Conservation (phyloP, 2,329 filamentous ascomycete genomes). For the Amesomyces nigricolor region DNA sequence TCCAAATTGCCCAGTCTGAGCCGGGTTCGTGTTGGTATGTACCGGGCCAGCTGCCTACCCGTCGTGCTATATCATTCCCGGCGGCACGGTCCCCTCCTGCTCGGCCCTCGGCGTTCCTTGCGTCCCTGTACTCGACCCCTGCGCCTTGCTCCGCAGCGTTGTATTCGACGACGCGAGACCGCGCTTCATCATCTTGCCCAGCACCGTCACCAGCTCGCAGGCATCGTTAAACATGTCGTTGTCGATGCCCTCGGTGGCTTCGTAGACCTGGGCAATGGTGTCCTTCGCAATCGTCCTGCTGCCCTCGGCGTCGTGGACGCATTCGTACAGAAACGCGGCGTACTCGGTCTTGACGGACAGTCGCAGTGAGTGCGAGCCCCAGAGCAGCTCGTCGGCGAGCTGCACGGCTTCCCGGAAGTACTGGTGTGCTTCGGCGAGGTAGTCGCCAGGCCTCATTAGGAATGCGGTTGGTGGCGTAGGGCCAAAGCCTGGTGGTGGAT, state of each 20-base stretch:
- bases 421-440: conserved; percentile 72
- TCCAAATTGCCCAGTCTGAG: not conserved
- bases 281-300: conserved; percentile 72
- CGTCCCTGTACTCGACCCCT: conserved; percentile 29
- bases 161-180: conserved; percentile 43
- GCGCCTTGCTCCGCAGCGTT: conserved; percentile 32
- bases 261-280: conserved; percentile 86
- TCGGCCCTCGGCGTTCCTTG: conserved; percentile 24
- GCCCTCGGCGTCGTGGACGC: conserved; percentile 71
- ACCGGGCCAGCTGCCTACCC: not conserved
- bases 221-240: conserved; percentile 94
- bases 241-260: conserved; percentile 85
- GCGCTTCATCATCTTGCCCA: conserved; percentile 85
- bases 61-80: conserved; percentile 24
- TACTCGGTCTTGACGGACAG: conserved; percentile 90
- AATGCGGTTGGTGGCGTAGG: conserved; percentile 58
- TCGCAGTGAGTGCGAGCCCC: conserved; percentile 83
- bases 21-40: not conserved
- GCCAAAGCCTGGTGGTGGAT: conserved; percentile 50
- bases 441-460: conserved; percentile 72
- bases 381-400: conserved; percentile 69
- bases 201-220: conserved; percentile 75
- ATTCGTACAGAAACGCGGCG: conserved; percentile 89
- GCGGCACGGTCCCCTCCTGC: conserved; percentile 15
- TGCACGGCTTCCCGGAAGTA: conserved; percentile 74